A percentile compares a stretch with the other conserved stretches of the same genome.
Evolutionary conservation across 2,329 filamentous ascomycete species (phyloP).

Genomic region (Mycosphaerella sp.): DNA sequence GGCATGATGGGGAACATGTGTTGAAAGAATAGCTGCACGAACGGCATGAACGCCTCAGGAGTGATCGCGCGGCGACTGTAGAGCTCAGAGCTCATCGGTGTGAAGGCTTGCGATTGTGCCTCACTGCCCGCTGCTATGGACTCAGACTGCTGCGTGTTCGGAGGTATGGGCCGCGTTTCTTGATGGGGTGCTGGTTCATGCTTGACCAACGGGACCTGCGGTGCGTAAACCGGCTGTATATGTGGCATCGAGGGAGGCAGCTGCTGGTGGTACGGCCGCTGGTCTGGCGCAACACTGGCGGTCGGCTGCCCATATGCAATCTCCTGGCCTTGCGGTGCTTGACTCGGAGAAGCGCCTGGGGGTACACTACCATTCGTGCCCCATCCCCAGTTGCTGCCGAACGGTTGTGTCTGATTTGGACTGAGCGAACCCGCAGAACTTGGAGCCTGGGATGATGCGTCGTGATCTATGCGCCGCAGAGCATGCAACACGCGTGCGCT

Average conservation of each 20-base stretch:
- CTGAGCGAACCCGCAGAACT: conserved; percentile 24
- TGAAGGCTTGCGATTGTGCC: conserved; percentile 16
- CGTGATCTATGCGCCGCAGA: conserved; percentile 32
- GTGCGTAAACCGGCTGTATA: neutral
- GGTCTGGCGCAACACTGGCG: conserved; percentile 23
- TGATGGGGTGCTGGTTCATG: conserved; percentile 12
- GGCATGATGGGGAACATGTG: conserved; percentile 36
- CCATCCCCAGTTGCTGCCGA: conserved; percentile 30
- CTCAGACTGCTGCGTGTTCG: conserved; percentile 12
- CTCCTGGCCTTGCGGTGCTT: conserved; percentile 7
- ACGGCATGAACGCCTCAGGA: conserved; percentile 29
- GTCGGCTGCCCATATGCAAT: conserved; percentile 14
- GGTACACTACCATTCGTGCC: conserved; percentile 13
- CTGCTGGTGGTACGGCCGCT: conserved; percentile 19
- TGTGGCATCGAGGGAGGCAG: conserved; percentile 18
- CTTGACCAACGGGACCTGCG: conserved; percentile 2
- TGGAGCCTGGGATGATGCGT: conserved; percentile 15
- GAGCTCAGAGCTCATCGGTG: conserved; percentile 20
- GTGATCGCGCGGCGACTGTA: conserved; percentile 21
- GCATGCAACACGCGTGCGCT: conserved; percentile 33
- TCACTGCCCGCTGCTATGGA: conserved; percentile 22
- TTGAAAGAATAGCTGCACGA: conserved; percentile 32
- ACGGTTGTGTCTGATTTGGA: conserved; percentile 17
- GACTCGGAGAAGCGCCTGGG: conserved; percentile 9
- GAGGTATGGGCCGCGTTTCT: conserved; percentile 3